Conservation (phyloP, 139 green algal genomes). For the Coelastrella sp. region DNA sequence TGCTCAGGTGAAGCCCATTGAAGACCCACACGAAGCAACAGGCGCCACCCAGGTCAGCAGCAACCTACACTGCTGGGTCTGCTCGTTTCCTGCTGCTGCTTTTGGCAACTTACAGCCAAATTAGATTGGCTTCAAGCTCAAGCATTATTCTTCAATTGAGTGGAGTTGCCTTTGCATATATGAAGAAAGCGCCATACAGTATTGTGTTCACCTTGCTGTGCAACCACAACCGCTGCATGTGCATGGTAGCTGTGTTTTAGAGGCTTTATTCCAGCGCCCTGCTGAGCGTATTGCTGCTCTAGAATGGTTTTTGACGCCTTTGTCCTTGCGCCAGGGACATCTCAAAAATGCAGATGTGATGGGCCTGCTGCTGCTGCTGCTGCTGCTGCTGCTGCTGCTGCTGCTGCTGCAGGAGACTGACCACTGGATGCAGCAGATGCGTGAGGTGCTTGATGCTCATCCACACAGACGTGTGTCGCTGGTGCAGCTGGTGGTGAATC, state of each 20-base stretch:
- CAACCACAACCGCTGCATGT: no score
- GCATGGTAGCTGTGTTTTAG: no score
- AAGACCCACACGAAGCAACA: not conserved
- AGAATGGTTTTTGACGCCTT: not conserved
- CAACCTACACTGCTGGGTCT: not conserved
- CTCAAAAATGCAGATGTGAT: no score
- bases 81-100: no score
- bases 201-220: no score
- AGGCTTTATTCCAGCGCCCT: no score
- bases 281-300: no score
- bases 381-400: constrained; percentile 2
- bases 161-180: no score
- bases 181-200: no score
- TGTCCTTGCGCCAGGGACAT: not conserved
- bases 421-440: not conserved
- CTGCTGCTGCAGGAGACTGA: constrained; percentile 1
- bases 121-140: no score
- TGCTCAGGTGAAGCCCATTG: not conserved
- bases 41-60: constrained; percentile 15
- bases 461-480: not conserved
- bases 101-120: no score
- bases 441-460: not conserved
- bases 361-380: not conserved
- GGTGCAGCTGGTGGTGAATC: constrained; percentile 66
- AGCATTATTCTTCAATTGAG: no score